Percentiles rank a stretch among this genome's conserved stretches.
Evolutionary conservation across 31 red algal species (phyloP).

Genomic region (Odonthalia washingtoniensis): DNA sequence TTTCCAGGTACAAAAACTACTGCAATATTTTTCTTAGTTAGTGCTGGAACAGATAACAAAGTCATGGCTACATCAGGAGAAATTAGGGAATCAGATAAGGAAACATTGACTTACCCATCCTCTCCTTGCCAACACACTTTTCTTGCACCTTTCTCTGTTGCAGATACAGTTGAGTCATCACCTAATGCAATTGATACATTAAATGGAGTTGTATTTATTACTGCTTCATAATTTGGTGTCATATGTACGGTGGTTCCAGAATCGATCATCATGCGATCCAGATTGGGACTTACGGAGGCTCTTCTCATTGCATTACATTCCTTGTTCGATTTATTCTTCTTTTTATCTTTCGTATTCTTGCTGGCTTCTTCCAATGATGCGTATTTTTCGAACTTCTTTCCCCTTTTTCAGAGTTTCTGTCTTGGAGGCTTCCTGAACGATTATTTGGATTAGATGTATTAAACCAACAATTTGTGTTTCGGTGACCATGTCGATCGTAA

Average conservation of each 20-base stretch:
- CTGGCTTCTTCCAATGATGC: not conserved
- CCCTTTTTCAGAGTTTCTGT: no score
- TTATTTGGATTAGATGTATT: conserved; percentile 21
- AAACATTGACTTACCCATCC: not conserved
- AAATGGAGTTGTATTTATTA: not conserved
- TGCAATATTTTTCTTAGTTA: not conserved
- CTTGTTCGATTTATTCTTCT: not conserved
- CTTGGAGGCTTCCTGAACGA: not conserved
- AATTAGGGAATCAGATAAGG: not conserved
- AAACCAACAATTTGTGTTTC: not conserved
- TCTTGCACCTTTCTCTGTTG: not conserved
- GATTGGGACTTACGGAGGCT: not conserved
- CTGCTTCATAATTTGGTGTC: not conserved
- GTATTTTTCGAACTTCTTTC: not conserved
- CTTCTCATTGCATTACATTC: not conserved
- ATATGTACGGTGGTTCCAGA: conserved; percentile 35
- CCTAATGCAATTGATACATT: not conserved
- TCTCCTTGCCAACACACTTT: not conserved
- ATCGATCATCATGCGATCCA: conserved; percentile 10
- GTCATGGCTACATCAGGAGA: conserved; percentile 4
- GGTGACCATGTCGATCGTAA: not conserved
- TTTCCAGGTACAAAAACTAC: not conserved
- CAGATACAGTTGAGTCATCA: conserved; percentile 33
- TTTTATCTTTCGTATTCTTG: not conserved
- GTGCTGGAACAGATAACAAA: conserved; percentile 11